A percentile compares a stretch with the other conserved stretches of the same genome.
These are phyloP conservation scores for Coemansia sp. DNA, from an alignment of 192 early-diverging fungal genomes.

Conservation along the genomic window DNA sequence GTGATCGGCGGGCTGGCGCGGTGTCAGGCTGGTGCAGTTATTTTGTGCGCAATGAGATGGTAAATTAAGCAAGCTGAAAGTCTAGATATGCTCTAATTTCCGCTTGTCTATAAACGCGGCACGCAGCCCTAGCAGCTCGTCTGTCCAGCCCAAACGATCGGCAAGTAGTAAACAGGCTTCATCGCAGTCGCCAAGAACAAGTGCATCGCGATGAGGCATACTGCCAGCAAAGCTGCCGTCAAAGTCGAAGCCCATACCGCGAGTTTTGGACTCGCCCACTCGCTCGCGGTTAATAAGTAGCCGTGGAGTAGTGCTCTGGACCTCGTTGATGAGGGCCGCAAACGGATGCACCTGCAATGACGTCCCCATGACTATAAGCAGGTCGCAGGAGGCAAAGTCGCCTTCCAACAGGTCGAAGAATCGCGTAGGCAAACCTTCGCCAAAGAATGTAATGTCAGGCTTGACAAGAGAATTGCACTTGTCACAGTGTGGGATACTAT, in stretches of 20 bases:
- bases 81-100: background rate
- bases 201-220: conserved; percentile 67
- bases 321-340: conserved; percentile 69
- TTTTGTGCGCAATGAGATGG: background rate
- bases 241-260: conserved; percentile 75
- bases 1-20: conserved; percentile 3
- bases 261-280: conserved; percentile 62
- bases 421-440: conserved; percentile 77
- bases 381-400: conserved; percentile 78
- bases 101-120: conserved; percentile 10
- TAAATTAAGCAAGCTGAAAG: background rate
- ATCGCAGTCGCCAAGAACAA: conserved; percentile 83
- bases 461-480: conserved; percentile 75
- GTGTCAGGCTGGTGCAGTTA: background rate
- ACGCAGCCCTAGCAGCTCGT: conserved; percentile 33
- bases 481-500: conserved; percentile 69
- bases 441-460: conserved; percentile 97
- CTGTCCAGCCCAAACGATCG: conserved; percentile 71
- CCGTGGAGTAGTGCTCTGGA: conserved; percentile 67
- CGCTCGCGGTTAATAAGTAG: conserved; percentile 87
- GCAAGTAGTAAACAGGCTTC: conserved; percentile 70
- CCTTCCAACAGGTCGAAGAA: conserved; percentile 62
- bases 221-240: conserved; percentile 58
- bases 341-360: conserved; percentile 90
- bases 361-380: conserved; percentile 94